These are phyloP conservation scores for Clonostachys sp. DNA, from an alignment of 2,329 filamentous ascomycete genomes.

Conservation along the genomic window DNA sequence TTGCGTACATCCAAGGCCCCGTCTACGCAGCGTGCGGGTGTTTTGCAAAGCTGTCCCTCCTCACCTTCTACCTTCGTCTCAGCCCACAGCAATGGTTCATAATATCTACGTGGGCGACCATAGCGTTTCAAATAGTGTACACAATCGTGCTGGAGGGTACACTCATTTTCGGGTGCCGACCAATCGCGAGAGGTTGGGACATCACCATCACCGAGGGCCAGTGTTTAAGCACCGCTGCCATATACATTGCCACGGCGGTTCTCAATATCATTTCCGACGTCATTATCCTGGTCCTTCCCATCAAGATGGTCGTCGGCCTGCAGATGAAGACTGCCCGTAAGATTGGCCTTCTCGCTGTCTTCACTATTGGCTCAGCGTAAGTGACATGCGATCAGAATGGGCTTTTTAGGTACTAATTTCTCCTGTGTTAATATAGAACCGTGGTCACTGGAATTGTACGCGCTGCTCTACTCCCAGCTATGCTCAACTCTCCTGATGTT, in stretches of 20 bases:
- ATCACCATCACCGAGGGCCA: conserved; percentile 15
- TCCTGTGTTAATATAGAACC: conserved; percentile 13
- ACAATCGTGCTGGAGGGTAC: conserved; percentile 23
- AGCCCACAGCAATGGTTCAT: conserved; percentile 26
- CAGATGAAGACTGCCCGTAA: conserved; percentile 40
- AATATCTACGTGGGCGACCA: conserved; percentile 16
- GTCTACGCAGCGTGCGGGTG: conserved; percentile 26
- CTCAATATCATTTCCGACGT: conserved; percentile 42
- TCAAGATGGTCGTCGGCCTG: conserved; percentile 29
- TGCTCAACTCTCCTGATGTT: conserved; percentile 4
- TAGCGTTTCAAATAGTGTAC: conserved; percentile 20
- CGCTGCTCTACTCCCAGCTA: conserved; percentile 14
- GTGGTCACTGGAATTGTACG: conserved; percentile 24
- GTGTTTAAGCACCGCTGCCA: conserved; percentile 39
- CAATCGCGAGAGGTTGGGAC: conserved; percentile 23
- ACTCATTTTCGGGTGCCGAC: conserved; percentile 28
- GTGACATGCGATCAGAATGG: conserved; percentile 1
- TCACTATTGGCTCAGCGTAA: conserved; percentile 32
- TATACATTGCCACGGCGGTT: conserved; percentile 42
- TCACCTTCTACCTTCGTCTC: conserved; percentile 29
- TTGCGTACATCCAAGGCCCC: conserved; percentile 15
- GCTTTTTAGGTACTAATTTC: neutral
- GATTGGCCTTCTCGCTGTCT: conserved; percentile 34
- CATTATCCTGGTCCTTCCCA: conserved; percentile 37
- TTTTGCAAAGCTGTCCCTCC: conserved; percentile 28